Base-by-base conservation (phyloP, 1,284 basidiomycete genomes). In the Apiotrichum brassicae region DNA sequence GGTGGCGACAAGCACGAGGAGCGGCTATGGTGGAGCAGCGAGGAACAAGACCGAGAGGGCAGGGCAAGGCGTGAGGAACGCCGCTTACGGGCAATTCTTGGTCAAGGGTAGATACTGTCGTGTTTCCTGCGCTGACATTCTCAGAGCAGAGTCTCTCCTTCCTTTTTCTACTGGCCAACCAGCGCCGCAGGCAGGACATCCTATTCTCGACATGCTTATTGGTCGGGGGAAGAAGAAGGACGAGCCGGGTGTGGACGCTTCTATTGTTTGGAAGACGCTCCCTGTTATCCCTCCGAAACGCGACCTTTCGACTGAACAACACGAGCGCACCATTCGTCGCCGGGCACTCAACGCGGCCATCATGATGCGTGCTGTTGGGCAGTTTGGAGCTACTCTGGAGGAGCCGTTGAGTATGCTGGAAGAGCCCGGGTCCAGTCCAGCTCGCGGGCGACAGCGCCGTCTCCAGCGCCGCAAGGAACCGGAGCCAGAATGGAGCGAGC, bases 391-490 rank as follows among this genome's bases (percentile, higher is more conserved):
- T 3, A 62, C 73, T 2, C 66, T 91, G 78, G 76, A 51, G 39
- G 76, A 69, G 46, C 68, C 68, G 48, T 46, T 62, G n/a, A 52
- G 56, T 9, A 53, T 63, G 38, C 49, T 65, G 1, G 51, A 49
- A 2, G 40, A 53, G 6, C 54, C 50, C 6, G 48, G 45, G 3
- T 79, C 47, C 75, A 73, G 46, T 63, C 88, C 36, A 81, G 85
- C 64, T 59, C 77, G 19, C 86, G 87, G 86, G 62, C 78, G 14
- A 78, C 77, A 43, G 81, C 86, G 37, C 79, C 81, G 52, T 79
- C 81, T 55, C 80, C 86, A 59, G 84, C 85, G 40, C 84, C 87
- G 70, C 76, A 81, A 57, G 82, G 83, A 26, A 77, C 87, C 35
- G 24, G 54, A 50, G 9, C 51, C 54, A 5, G 54, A 53, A 20